Evolutionary conservation across 192 early-diverging fungal species (phyloP), one percentile per base, ranked within the genome.

Genomic region (Entomortierella chlamydospora): DNA sequence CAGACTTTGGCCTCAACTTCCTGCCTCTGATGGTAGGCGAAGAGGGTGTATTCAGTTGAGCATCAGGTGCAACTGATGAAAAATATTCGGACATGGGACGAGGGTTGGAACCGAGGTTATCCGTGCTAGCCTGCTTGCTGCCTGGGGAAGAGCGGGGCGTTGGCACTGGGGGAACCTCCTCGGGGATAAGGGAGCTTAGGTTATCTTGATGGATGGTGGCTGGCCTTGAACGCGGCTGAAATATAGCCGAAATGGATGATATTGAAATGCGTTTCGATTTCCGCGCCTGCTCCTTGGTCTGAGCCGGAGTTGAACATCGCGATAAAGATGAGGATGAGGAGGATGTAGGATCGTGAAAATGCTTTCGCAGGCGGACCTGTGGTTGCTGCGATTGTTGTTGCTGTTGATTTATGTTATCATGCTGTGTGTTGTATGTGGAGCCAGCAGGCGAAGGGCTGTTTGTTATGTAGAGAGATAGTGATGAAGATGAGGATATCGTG

Each of bases 151-250:
- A n/a, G 17, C 4, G 18, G 23, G 52, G n/a, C 23, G 42, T 23
- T 31, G 45, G 23, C 11, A 29, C 28, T 12, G 65, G 43, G 2
- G 65, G 57, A 13, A 67, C 17, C 31, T 65, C 45, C n/a, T 22
- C 56, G 12, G 56, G 29, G 45, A 31, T 9, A 45, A 33, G 37
- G 10, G 57, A 7, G 28, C 39, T 11, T 42, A 28, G 8, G 23
- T 13, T 18, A 31, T 37, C 29, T 60, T 31, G 29, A 67, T 47
- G 28, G 54, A 37, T 55, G 29, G 72, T 39, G 47, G 61, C 67
- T 3, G 72, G 67, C 18, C 58, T 56, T 37, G 64, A 65, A 37
- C 34, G 53, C 13, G 43, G 62, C 34, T 60, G 62, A 25, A 65
- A 73, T 15, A 53, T 22, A 43, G 23, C 28, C 25, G 62, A 41